A percentile compares a stretch with the other conserved stretches of the same genome.
Evolutionary conservation across 2,329 filamentous ascomycete genomes (phyloP).

Genomic region (Botrytis cinerea): DNA sequence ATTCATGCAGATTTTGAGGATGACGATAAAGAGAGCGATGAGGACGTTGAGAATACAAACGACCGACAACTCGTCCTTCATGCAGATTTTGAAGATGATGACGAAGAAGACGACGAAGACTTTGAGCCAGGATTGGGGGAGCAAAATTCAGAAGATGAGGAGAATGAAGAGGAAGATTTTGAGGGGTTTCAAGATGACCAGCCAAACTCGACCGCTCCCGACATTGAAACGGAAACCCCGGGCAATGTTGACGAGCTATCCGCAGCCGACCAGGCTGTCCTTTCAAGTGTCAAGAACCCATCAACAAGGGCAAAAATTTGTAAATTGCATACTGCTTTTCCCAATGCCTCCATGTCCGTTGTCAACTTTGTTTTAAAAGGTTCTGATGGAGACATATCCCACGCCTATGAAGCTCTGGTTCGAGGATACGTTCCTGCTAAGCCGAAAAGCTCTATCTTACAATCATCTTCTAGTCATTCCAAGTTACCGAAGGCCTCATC

Average conservation of each 20-base stretch:
- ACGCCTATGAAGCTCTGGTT: slow-evolving; percentile 39
- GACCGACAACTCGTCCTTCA: slow-evolving; percentile 28
- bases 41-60: slow-evolving; percentile 36
- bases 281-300: slow-evolving; percentile 30
- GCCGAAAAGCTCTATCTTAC: slow-evolving; percentile 34
- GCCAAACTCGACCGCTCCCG: not conserved
- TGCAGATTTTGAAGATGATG: slow-evolving; percentile 33
- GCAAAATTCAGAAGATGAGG: slow-evolving; percentile 7
- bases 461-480: slow-evolving; percentile 22
- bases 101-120: slow-evolving; percentile 29
- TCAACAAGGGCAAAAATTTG: slow-evolving; percentile 33
- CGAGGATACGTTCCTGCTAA: slow-evolving; percentile 36
- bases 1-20: slow-evolving; percentile 44
- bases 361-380: slow-evolving; percentile 39
- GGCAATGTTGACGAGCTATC: slow-evolving; percentile 22
- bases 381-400: slow-evolving; percentile 35
- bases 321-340: slow-evolving; percentile 40
- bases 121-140: slow-evolving; percentile 38
- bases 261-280: slow-evolving; percentile 24
- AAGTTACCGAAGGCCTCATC: not conserved
- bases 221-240: not conserved
- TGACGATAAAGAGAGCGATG: slow-evolving; percentile 39
- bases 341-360: slow-evolving; percentile 36
- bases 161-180: slow-evolving; percentile 16
- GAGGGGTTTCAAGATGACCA: slow-evolving; percentile 17